Evolutionary conservation across 345 rosid genomes (phyloP).

Genomic region (Aethionema arabicum): DNA sequence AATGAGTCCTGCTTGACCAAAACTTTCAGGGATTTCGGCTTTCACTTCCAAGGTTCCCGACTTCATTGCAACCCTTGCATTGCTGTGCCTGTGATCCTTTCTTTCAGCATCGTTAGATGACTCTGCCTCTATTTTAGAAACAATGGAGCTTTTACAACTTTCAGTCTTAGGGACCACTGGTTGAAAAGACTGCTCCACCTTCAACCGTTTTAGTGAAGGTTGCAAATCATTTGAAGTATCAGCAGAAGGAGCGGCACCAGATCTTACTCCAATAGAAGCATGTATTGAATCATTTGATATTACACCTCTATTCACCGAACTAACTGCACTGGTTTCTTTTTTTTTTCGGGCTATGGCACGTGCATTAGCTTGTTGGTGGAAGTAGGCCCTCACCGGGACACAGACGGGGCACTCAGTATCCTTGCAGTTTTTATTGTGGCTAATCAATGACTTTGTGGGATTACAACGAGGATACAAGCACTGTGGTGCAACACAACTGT

Average conservation of each 20-base stretch:
- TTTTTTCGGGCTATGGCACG: conserved; percentile 46
- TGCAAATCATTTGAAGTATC: conserved; percentile 56
- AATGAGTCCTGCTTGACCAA: conserved; percentile 54
- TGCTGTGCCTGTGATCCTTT: conserved; percentile 49
- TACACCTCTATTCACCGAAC: conserved; percentile 40
- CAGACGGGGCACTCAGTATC: conserved; percentile 82
- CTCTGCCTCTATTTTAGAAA: conserved; percentile 43
- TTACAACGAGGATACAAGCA: conserved; percentile 79
- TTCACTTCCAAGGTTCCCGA: conserved; percentile 56
- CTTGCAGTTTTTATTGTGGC: conserved; percentile 65
- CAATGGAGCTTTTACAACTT: conserved; percentile 41
- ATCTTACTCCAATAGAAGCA: conserved; percentile 41
- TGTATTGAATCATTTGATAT: conserved; percentile 49
- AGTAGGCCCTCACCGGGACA: conserved; percentile 64
- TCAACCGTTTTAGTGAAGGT: conserved; percentile 81
- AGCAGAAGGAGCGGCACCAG: conserved; percentile 45
- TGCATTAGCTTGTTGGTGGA: conserved; percentile 51
- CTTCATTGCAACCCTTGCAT: conserved; percentile 43
- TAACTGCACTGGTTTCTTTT: conserved; percentile 41
- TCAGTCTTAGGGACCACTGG: conserved; percentile 47
- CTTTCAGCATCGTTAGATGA: conserved; percentile 44
- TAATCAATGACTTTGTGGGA: conserved; percentile 62
- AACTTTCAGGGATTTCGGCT: conserved; percentile 47
- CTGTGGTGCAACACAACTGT: conserved; percentile 51
- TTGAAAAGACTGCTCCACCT: conserved; percentile 62